Evolutionary conservation across 768 basidiomycete species (phyloP), one percentile per base, ranked within the genome.

Genomic region (Pleurotus pulmonarius): DNA sequence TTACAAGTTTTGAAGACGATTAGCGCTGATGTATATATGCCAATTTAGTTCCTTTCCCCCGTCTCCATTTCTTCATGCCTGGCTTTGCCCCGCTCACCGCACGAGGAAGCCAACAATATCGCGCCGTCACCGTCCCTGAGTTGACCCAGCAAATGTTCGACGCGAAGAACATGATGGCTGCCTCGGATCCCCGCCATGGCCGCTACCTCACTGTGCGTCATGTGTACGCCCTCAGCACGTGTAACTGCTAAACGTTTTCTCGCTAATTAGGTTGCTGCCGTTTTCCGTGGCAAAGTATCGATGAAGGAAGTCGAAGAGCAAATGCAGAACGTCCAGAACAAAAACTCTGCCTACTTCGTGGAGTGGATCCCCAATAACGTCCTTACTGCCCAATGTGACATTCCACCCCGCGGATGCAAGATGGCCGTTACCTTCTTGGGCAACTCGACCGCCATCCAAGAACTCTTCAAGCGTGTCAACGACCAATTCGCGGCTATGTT

Each of bases 331-430:
- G 94, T 98, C 34, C 91, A 95, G 75, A 92, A 83, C 83, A 97
- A 96, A 85, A 97, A 98, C 81, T 90, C 93, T 34, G 88, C 92
- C 4, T 95, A 97, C 81, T 98, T 98, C 66, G 95, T 98, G 63
- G 95, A 99, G 74, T 99, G 97, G 97, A 98, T 99, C 63, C 97
- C 97, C 65, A 97, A 97, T 86, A 98, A 98, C 67, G 92, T 98
- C 58, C 86, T 94, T 66, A 94, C 94, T 39, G 94, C 97, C 60
- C 94, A 98, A 75, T 98, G 96, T 80, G 94, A 97, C 76, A 96
- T 98, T 65, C 84, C 97, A 66, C 95, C 97, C 51, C 87, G 93
- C 59, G 94, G 94, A 38, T 80, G 92, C 65, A 95, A 94, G 85
- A 95, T 95, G 94, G 89, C 93, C 11, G 94, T 93, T 56, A 98